Percentiles rank a stretch among this genome's conserved stretches.
phyloP scores from a whole-genome alignment of 2,329 filamentous ascomycete genomes.

The Chaetomium sp. region DNA sequence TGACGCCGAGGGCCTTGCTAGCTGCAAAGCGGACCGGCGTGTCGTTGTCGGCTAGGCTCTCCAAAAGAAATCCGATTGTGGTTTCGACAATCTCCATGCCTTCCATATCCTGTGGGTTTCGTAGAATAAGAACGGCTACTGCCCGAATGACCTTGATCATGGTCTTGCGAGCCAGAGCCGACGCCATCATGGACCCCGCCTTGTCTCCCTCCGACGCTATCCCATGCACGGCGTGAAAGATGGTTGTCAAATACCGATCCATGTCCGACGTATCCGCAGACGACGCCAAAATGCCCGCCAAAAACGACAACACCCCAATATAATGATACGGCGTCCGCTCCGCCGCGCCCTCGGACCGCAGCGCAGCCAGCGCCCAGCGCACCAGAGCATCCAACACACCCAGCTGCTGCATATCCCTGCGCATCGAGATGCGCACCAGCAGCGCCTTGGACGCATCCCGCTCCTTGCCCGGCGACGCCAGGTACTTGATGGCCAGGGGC shows the following conservation, averaged over 20 bases:
- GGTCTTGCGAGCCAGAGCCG: constrained; percentile 78
- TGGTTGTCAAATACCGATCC: constrained; percentile 62
- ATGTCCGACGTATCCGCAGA: constrained; percentile 76
- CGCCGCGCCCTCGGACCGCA: constrained; percentile 50
- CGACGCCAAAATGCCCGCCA: constrained; percentile 70
- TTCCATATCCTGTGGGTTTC: constrained; percentile 48
- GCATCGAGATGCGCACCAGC: constrained; percentile 77
- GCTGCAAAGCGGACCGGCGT: constrained; percentile 88
- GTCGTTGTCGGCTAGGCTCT: constrained; percentile 79
- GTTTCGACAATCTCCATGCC: constrained; percentile 69
- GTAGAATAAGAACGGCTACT: constrained; percentile 67
- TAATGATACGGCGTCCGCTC: constrained; percentile 67
- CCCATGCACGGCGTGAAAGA: constrained; percentile 66
- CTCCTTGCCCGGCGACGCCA: constrained; percentile 80
- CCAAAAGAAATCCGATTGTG: constrained; percentile 78
- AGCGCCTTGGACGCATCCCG: constrained; percentile 83
- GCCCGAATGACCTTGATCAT: constrained; percentile 84
- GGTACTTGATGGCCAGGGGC: constrained; percentile 69
- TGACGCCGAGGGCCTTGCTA: constrained; percentile 87
- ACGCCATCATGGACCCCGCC: constrained; percentile 62
- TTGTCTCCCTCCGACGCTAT: constrained; percentile 52
- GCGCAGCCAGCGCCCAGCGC: constrained; percentile 66
- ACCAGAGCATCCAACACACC: constrained; percentile 70
- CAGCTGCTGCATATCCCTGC: constrained; percentile 83
- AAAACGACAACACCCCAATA: constrained; percentile 77